Evolutionary conservation across 108 stramenopile species (phyloP).

Genomic region (Seminavis robusta): DNA sequence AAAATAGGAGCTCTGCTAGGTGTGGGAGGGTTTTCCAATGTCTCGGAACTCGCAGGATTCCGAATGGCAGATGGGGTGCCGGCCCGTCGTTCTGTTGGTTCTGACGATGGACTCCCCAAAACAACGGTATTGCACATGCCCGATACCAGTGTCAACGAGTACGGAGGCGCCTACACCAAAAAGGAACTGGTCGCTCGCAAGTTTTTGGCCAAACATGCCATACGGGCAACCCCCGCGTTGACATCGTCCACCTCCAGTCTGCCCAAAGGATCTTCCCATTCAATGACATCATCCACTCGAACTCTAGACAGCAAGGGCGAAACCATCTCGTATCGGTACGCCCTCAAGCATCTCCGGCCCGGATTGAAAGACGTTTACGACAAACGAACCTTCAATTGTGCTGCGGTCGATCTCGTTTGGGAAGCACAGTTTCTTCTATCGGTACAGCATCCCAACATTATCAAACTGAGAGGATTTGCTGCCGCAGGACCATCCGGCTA

Average conservation of each 20-base stretch:
- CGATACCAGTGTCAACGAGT: too few species aligned
- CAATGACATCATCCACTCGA: too few species aligned
- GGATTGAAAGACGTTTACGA: conserved; percentile 2
- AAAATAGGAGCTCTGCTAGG: conserved; percentile 34
- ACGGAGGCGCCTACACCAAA: too few species aligned
- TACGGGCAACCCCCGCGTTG: too few species aligned
- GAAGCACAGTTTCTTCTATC: conserved; percentile 12
- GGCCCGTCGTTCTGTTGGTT: too few species aligned
- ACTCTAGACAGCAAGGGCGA: too few species aligned
- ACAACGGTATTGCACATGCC: too few species aligned
- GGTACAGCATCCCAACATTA: conserved; percentile 19
- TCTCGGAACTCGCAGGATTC: conserved; percentile 40
- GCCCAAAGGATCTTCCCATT: too few species aligned
- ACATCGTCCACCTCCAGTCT: too few species aligned
- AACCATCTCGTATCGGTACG: too few species aligned
- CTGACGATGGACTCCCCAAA: too few species aligned
- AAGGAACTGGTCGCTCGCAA: conserved; percentile 3
- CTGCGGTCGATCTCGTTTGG: neutral
- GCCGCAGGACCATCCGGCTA: conserved; percentile 29
- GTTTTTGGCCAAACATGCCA: conserved; percentile 5
- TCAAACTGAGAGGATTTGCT: conserved; percentile 44
- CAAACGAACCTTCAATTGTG: conserved; percentile 3
- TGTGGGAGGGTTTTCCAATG: conserved; percentile 44
- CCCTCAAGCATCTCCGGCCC: conserved; percentile 6
- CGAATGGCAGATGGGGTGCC: too few species aligned